Evolutionary conservation across 768 basidiomycete genomes (phyloP).

Genomic region (Boletus sensibilis): DNA sequence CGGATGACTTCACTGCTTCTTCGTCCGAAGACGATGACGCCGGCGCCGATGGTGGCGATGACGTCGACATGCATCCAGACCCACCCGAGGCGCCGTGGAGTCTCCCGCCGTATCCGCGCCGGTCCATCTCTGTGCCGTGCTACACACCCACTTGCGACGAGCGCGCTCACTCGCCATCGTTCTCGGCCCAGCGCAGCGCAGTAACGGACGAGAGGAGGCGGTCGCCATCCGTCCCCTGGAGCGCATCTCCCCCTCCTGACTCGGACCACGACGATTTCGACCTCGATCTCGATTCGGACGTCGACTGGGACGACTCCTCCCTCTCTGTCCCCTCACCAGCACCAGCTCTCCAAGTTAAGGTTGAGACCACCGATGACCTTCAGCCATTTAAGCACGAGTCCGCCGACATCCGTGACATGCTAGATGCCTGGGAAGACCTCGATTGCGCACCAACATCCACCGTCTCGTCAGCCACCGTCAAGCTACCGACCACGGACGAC

Average conservation of each 20-base stretch:
- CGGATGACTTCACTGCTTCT: conserved; percentile 34
- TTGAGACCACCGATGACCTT: conserved; percentile 28
- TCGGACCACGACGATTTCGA: conserved; percentile 50
- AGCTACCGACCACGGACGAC: conserved; percentile 35
- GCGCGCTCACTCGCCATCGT: conserved; percentile 31
- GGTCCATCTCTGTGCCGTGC: conserved; percentile 55
- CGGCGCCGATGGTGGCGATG: conserved; percentile 22
- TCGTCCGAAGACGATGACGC: conserved; percentile 41
- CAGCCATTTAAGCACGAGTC: conserved; percentile 56
- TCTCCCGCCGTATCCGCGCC: conserved; percentile 55
- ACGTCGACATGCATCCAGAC: conserved; percentile 18
- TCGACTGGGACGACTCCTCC: conserved; percentile 58
- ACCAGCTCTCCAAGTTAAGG: conserved; percentile 17
- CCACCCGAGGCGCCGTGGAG: conserved; percentile 44
- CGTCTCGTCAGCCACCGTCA: conserved; percentile 29
- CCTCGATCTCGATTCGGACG: conserved; percentile 54
- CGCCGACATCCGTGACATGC: conserved; percentile 58
- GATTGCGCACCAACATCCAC: conserved; percentile 37
- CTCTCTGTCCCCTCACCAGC: conserved; percentile 23
- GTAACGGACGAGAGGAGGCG: conserved; percentile 39
- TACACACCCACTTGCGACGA: conserved; percentile 49
- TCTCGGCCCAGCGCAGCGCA: conserved; percentile 24
- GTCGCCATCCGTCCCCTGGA: conserved; percentile 58
- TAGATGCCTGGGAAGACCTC: conserved; percentile 70
- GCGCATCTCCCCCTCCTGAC: conserved; percentile 71